These are phyloP conservation scores for Blastobotrys buckinghamii DNA, from an alignment of 1,139 yeast species.

Conservation along the genomic window DNA sequence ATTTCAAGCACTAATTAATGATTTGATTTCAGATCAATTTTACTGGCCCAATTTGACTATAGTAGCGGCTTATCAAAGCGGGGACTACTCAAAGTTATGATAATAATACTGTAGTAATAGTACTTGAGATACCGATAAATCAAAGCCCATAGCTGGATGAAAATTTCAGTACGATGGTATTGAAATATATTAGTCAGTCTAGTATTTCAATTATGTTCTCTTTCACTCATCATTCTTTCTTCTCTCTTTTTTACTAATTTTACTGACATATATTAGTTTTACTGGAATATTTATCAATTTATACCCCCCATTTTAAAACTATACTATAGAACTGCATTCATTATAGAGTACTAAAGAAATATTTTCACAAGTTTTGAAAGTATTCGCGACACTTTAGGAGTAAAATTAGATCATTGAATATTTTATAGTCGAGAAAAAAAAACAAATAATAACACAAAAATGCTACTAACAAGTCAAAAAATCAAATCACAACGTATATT, in stretches of 20 bases:
- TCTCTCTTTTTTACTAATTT: neutral
- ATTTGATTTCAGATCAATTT: neutral
- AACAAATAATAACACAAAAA: neutral
- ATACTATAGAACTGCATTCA: too few relatives aligned
- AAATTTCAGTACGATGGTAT: neutral
- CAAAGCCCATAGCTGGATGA: neutral
- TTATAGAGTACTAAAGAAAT: too few relatives aligned
- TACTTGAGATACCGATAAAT: too few relatives aligned
- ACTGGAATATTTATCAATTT: too few relatives aligned
- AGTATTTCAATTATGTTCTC: neutral
- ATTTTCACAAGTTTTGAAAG: too few relatives aligned
- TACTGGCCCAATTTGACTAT: neutral
- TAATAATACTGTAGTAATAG: neutral
- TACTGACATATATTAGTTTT: too few relatives aligned
- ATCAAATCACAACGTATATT: constrained; percentile 53
- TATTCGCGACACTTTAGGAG: too few relatives aligned
- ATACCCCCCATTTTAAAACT: too few relatives aligned
- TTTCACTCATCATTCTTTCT: neutral
- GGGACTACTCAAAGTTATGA: neutral
- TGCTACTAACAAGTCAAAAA: constrained; percentile 45
- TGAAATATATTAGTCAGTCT: neutral
- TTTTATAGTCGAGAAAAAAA: too few relatives aligned
- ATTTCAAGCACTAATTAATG: neutral
- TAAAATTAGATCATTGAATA: too few relatives aligned
- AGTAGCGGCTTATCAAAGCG: too few relatives aligned